A percentile compares a stretch with the other conserved stretches of the same genome.
Conservation (phyloP, 441 rosid species). For the Erodium texanum region DNA sequence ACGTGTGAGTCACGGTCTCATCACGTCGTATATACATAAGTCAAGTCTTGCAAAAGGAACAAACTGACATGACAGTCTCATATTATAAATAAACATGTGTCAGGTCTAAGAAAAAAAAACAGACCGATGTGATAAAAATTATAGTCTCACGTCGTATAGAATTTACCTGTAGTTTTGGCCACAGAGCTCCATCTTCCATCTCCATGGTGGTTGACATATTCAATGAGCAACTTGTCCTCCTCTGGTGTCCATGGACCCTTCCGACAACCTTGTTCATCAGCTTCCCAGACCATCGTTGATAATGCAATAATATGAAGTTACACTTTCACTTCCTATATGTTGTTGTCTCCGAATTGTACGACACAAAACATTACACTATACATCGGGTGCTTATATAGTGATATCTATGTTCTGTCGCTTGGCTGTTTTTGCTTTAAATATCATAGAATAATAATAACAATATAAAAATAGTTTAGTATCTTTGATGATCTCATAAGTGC, state of each 20-base stretch:
- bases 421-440: background rate
- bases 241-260: constrained; percentile 80
- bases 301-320: background rate
- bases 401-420: constrained; percentile 14
- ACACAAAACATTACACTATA: constrained; percentile 18
- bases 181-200: constrained; percentile 78
- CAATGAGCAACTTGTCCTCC: constrained; percentile 52
- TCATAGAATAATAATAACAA: background rate
- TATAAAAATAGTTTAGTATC: background rate
- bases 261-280: constrained; percentile 46
- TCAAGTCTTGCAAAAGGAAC: no score
- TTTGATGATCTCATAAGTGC: constrained; percentile 9
- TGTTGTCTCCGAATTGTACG: constrained; percentile 26
- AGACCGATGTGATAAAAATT: no score
- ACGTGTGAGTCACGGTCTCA: no score
- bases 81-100: no score
- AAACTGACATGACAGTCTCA: no score
- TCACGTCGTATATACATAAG: no score
- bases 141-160: no score
- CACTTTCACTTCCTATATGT: background rate
- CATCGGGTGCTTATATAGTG: constrained; percentile 2
- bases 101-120: no score
- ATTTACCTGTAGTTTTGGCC: constrained; percentile 50
- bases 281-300: constrained; percentile 45
- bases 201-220: constrained; percentile 47